These are phyloP conservation scores for Coccomyxa subellipsoidea DNA, from an alignment of 163 green algal genomes.

Conservation along the genomic window DNA sequence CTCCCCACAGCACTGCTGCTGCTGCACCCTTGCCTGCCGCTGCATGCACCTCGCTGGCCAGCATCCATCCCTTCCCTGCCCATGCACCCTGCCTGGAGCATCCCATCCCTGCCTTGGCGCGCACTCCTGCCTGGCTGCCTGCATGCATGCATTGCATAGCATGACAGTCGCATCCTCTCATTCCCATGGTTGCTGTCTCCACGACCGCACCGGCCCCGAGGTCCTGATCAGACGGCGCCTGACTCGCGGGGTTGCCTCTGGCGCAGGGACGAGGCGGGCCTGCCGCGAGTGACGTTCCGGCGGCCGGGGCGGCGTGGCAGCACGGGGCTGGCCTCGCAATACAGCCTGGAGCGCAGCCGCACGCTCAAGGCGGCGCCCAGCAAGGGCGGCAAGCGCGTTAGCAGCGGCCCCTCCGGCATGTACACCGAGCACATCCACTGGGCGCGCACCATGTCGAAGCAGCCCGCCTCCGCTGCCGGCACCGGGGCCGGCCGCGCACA, in stretches of 20 bases:
- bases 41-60: too few species aligned
- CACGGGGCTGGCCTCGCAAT: background rate
- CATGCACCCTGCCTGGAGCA: background rate
- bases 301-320: background rate
- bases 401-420: background rate
- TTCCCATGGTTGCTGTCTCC: too few species aligned
- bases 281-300: background rate
- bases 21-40: too few species aligned
- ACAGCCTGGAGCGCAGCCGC: conserved; percentile 5
- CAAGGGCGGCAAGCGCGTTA: background rate
- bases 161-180: too few species aligned
- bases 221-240: too few species aligned
- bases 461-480: background rate
- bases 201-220: too few species aligned
- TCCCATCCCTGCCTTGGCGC: background rate
- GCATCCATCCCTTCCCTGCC: too few species aligned
- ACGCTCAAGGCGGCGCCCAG: background rate
- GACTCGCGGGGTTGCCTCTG: too few species aligned
- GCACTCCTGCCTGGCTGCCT: background rate
- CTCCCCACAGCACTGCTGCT: background rate
- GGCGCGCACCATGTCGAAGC: background rate
- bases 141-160: background rate
- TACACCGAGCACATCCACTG: conserved; percentile 9
- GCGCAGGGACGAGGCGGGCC: background rate
- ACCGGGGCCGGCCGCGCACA: too few species aligned